These are phyloP conservation scores for Malassezia globosa DNA, from an alignment of 1,284 basidiomycete species.

Conservation along the genomic window DNA sequence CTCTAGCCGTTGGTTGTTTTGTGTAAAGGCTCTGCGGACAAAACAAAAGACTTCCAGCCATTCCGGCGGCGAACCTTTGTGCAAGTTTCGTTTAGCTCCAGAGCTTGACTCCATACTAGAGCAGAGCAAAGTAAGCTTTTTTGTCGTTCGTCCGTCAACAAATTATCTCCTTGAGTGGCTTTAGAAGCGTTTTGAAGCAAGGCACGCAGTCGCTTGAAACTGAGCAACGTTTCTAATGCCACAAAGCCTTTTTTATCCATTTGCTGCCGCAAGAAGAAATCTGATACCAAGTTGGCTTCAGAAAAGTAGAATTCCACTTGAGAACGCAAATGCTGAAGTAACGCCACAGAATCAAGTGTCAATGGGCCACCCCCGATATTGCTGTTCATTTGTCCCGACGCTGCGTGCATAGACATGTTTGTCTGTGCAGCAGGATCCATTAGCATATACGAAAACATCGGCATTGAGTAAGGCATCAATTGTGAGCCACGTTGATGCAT, in stretches of 20 bases:
- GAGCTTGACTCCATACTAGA: slow-evolving; percentile 18
- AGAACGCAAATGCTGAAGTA: slow-evolving; percentile 21
- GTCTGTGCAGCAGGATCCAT: too few relatives aligned
- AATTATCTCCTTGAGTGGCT: not conserved
- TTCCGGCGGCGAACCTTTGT: slow-evolving; percentile 22
- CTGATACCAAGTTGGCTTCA: slow-evolving; percentile 30
- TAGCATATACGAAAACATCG: not conserved
- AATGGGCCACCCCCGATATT: too few relatives aligned
- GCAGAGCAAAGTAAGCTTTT: slow-evolving; percentile 19
- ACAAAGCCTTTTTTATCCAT: slow-evolving; percentile 41
- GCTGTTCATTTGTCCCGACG: too few relatives aligned
- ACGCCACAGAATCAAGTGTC: slow-evolving; percentile 16
- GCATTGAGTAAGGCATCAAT: not conserved
- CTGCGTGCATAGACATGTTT: too few relatives aligned
- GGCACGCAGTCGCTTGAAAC: slow-evolving; percentile 30
- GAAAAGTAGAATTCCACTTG: slow-evolving; percentile 46
- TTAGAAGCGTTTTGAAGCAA: slow-evolving; percentile 2
- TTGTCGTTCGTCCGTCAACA: not conserved
- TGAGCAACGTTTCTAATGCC: slow-evolving; percentile 21
- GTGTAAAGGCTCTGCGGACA: slow-evolving; percentile 3
- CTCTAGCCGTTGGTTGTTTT: not conserved
- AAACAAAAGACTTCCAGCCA: slow-evolving; percentile 28
- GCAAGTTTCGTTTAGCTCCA: slow-evolving; percentile 25
- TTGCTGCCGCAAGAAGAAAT: slow-evolving; percentile 34
- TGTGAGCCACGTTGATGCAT: not conserved